Base-by-base conservation (phyloP, 192 early-diverging fungal species). In the Rhizoclosmatium sp. region DNA sequence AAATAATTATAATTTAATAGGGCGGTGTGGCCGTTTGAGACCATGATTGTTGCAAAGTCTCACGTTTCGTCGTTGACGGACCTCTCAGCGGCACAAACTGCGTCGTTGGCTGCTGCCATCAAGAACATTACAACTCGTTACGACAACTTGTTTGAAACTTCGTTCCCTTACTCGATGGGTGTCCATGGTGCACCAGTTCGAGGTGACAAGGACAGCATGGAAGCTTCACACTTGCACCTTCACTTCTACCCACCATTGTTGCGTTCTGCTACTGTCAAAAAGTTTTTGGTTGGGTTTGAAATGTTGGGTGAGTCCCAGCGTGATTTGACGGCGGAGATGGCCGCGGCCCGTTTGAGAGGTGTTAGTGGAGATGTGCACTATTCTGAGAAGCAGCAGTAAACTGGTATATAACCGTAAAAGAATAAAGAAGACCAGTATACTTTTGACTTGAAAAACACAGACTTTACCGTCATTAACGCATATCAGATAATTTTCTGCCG, bases 101-200 rank as follows among this genome's bases (percentile, higher is more conserved):
- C 75, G 19, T 91, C 94, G 71, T 82, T 97, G 42, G 95, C 96
- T 2, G 91, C 92, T 67, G 91, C 93, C 51, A 78, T 98, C 3
- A 46, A 56, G 65, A 39, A 10, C 4, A 86, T 97, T 12, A 94
- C 95, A 3, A 92, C 90, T 65, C 89, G 92, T 9, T 99, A 99
- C 85, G 97, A 99, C 78, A 97, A 97, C 79, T 61, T 99, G 23
- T 99, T 99, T 80, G 66, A 91, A 65, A 93, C 90, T 78, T 92
- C 92, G 39, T 99, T 99, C 83, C 96, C 97, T 1, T 99, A 99
- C 82, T 96, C 95, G 2, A 97, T 97, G 96, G 97, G 97, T 1
- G 54, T 99, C 68, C 97, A 99, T 82, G 93, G 95, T 68, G 88
- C 95, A 1, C 96, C 96, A 0, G 84, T 91, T 1, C 84, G 78